Conservation (phyloP, 805 yeast genomes). For the Candida maltosa region DNA sequence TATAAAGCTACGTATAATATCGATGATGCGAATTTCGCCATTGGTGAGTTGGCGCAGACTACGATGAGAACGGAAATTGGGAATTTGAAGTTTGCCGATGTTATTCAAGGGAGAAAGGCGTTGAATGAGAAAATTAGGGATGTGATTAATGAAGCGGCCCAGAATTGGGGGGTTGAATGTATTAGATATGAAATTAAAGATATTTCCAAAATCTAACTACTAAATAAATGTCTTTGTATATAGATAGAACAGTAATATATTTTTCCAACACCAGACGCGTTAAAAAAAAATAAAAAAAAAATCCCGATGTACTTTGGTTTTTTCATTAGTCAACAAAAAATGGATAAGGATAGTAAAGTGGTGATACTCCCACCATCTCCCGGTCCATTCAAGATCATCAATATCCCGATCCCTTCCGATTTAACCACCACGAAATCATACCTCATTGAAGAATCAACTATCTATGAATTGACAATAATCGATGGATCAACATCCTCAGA, state of each 20-base stretch:
- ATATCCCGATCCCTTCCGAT: too few relatives aligned
- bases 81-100: slow-evolving; percentile 74
- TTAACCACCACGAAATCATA: too few relatives aligned
- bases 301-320: too few relatives aligned
- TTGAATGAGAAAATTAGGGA: slow-evolving; percentile 70
- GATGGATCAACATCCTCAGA: too few relatives aligned
- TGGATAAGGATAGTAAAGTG: too few relatives aligned
- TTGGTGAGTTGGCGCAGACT: slow-evolving; percentile 83
- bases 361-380: too few relatives aligned
- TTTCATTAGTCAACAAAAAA: too few relatives aligned
- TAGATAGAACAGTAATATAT: not conserved
- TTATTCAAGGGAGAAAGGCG: slow-evolving; percentile 70
- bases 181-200: slow-evolving; percentile 84
- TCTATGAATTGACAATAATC: too few relatives aligned
- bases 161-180: slow-evolving; percentile 78
- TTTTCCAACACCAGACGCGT: too few relatives aligned
- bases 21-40: slow-evolving; percentile 83
- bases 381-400: too few relatives aligned
- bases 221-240: not conserved
- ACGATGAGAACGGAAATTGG: slow-evolving; percentile 91
- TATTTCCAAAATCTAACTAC: slow-evolving; percentile 32
- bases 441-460: too few relatives aligned
- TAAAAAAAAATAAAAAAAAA: too few relatives aligned
- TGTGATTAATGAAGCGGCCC: slow-evolving; percentile 82
- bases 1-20: slow-evolving; percentile 86